These are phyloP conservation scores for Salpingoeca rosetta DNA, from an alignment of 78 protist genomes.

Conservation along the genomic window DNA sequence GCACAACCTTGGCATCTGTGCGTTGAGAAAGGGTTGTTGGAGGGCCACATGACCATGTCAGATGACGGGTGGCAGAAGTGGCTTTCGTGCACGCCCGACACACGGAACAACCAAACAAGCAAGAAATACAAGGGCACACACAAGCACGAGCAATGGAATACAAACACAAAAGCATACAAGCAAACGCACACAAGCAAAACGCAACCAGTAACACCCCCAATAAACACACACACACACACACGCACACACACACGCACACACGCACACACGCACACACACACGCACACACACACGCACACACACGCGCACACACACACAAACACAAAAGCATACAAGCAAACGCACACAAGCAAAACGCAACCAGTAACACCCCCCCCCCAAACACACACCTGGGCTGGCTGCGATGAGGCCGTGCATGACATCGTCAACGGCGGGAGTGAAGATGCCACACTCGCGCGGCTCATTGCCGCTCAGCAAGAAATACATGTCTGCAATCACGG, in stretches of 20 bases:
- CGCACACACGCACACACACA: conserved; percentile 27
- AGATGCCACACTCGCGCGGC: too few relatives aligned
- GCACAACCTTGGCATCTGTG: too few relatives aligned
- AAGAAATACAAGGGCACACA: too few relatives aligned
- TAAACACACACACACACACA: neutral
- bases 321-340: neutral
- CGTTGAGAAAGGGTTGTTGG: too few relatives aligned
- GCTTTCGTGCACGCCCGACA: too few relatives aligned
- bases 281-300: conserved; percentile 18
- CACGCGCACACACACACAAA: conserved; percentile 3
- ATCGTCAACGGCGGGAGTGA: neutral
- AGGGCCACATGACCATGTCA: too few relatives aligned
- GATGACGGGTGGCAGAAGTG: too few relatives aligned
- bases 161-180: neutral
- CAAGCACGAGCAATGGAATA: too few relatives aligned
- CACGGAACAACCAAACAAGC: too few relatives aligned
- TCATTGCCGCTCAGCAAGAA: too few relatives aligned
- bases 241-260: neutral
- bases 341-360: neutral
- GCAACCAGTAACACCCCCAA: neutral
- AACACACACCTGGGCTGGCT: neutral
- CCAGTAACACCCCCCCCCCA: neutral
- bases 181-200: neutral
- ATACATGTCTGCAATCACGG: neutral
- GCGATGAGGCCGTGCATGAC: neutral